Evolutionary conservation across 2,329 filamentous ascomycete genomes (phyloP), one percentile per base, ranked within the genome.

Genomic region (Colletotrichum kahawae): DNA sequence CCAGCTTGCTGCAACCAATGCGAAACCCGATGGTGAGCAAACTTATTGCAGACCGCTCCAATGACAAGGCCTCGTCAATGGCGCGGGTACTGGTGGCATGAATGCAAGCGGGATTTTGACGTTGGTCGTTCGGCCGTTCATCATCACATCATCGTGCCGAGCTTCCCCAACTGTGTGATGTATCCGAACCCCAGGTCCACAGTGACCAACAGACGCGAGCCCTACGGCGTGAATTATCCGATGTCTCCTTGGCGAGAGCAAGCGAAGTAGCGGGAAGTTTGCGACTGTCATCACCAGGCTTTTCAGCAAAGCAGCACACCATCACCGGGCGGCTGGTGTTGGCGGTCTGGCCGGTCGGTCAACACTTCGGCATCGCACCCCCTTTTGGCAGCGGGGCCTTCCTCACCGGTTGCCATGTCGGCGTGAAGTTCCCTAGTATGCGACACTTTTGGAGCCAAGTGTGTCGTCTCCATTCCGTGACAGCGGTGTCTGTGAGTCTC

Each of bases 61-160:
- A 51, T n/a, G n/a, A 29, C 54, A 54, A 36, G 34, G 67, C 33
- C 29, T 67, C 34, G 27, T 57, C 24, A 57, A 59, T 64, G 27
- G 8, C 21, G 29, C 69, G 31, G 36, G 29, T 24, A 33, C 34
- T n/a, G 16, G n/a, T 33, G 36, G 36, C 36, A 67, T 48, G 8
- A 69, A 21, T 33, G 21, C 64, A 27, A 8, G 4, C 60, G 21
- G 7, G 27, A 21, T 29, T 48, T 18, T 18, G 21, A n/a, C 16
- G 24, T 12, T 51, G 33, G 10, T 16, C 8, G 13, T 31, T 38
- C 27, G 38, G 33, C 62, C 48, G 34, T 27, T 51, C 57, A n/a
- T 38, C 63, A 29, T 64, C 60, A 72, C 48, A 62, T 59, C 36
- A 59, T 43, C 69, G 72, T 67, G 63, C 72, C 43, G 69, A 68